Conservation (phyloP, 306 rosid genomes). For the Cicer cuneatum region DNA sequence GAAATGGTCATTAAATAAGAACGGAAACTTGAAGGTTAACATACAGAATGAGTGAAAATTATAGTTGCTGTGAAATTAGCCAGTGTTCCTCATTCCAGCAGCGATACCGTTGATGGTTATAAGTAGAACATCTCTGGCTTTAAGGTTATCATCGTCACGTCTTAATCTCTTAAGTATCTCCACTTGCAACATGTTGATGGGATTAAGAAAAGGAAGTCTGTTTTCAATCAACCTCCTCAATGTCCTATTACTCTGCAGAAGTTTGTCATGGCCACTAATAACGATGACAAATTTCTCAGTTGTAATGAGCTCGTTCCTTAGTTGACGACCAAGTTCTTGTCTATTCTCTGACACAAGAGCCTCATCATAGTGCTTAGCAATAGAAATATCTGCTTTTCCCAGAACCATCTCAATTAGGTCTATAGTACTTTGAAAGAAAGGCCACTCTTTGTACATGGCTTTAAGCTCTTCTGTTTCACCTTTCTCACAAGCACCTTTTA, state of each 20-base stretch:
- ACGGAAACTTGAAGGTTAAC: not conserved
- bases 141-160: slow-evolving; percentile 69
- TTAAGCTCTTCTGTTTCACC: slow-evolving; percentile 81
- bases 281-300: slow-evolving; percentile 61
- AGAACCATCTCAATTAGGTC: slow-evolving; percentile 96
- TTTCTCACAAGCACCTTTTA: slow-evolving; percentile 72
- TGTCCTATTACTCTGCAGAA: slow-evolving; percentile 68
- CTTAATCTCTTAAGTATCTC: slow-evolving; percentile 91
- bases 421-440: slow-evolving; percentile 79
- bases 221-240: slow-evolving; percentile 83
- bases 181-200: slow-evolving; percentile 88
- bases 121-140: slow-evolving; percentile 86
- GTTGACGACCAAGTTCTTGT: slow-evolving; percentile 61
- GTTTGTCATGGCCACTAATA: slow-evolving; percentile 77
- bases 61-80: slow-evolving; percentile 46
- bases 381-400: slow-evolving; percentile 84
- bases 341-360: slow-evolving; percentile 76
- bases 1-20: not conserved
- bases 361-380: slow-evolving; percentile 91
- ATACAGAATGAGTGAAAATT: not conserved
- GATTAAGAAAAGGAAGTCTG: slow-evolving; percentile 85
- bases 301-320: slow-evolving; percentile 66
- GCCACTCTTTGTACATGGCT: slow-evolving; percentile 92
- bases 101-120: slow-evolving; percentile 94
- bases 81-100: slow-evolving; percentile 99